phyloP scores from a whole-genome alignment of 495 filamentous ascomycete species.

The Tuber indicum region DNA sequence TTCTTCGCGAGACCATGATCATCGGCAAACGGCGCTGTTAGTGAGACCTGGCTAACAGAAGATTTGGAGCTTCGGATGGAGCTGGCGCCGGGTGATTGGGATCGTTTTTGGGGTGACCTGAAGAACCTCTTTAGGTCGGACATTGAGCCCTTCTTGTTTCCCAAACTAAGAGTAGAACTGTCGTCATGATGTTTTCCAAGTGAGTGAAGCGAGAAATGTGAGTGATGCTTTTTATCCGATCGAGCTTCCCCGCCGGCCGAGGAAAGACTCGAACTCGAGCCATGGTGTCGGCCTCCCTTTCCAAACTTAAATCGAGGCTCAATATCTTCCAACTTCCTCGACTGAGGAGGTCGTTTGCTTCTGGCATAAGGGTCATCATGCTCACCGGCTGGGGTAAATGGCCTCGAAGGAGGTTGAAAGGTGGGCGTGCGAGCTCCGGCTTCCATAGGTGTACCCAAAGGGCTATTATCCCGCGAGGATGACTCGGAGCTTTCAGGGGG shows the following conservation, averaged over 20 bases:
- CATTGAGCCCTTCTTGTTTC: constrained; percentile 75
- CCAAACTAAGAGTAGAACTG: constrained; percentile 43
- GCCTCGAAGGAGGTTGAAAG: constrained; percentile 43
- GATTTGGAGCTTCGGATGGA: constrained; percentile 57
- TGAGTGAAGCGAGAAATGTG: constrained; percentile 44
- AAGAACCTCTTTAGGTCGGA: constrained; percentile 92
- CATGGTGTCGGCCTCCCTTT: constrained; percentile 46
- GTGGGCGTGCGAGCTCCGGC: constrained; percentile 52
- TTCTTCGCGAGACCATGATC: constrained; percentile 85
- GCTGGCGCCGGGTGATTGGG: constrained; percentile 61
- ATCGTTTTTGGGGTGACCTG: constrained; percentile 57
- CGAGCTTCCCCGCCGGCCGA: constrained; percentile 36
- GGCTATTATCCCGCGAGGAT: constrained; percentile 58
- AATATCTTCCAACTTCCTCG: constrained; percentile 59
- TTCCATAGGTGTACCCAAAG: constrained; percentile 53
- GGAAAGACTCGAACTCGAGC: constrained; percentile 48
- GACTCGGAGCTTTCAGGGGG: constrained; percentile 56
- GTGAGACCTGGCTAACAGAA: constrained; percentile 50
- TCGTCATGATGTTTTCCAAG: constrained; percentile 48
- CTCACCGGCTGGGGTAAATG: constrained; percentile 74
- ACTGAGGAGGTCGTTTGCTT: constrained; percentile 67
- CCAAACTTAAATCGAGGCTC: constrained; percentile 84
- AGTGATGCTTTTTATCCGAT: constrained; percentile 49
- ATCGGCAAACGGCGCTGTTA: constrained; percentile 77
- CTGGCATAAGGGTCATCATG: constrained; percentile 84